Base-by-base conservation (phyloP, 352 stramenopile genomes). In the Peronospora farinosa region DNA sequence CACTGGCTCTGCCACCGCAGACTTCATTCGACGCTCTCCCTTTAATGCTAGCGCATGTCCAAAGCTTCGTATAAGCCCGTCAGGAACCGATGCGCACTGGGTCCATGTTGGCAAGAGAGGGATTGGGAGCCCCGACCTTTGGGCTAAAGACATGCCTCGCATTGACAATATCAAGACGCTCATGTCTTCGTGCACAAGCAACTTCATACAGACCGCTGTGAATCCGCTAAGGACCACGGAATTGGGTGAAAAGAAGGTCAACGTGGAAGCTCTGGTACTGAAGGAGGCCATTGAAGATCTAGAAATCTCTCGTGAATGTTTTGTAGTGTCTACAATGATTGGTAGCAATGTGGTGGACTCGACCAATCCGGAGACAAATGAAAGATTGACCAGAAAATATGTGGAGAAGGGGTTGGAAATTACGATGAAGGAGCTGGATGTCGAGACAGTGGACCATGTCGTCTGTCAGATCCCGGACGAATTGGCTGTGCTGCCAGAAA, bases 111-210 rank as follows among this genome's bases (percentile, higher is more conserved):
- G 47, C 12, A 67, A 44, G 12, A 58, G 69, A 44, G 79, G 72
- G 15, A 57, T 87, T n/a, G 79, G 77, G 2, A 84, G 77, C 21
- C 65, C 79, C 23, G 69, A 72, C 30, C 39, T 86, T 32, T 90
- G 77, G 79, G 68, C 72, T 9, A 85, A 82, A 44, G 75, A 90
- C 17, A 64, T 90, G 39, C 75, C 79, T 28, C 74, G 79, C 40
- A 70, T 90, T 30, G 67, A 90, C 35, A 62, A 54, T 3, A 75
- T 51, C 40, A 88, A 85, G 47, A 39, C 40, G 7, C 46, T 72
- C 7, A 54, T 74, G 19, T 60, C 61, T 0, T 54, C 40, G 0
- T 79, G 73, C 37, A 48, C 54, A 28, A 78, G 76, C 31, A 90
- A 90, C 53, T 85, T 90, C 31, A 48, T 90, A 5, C 65, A 88